Conservation (phyloP, 495 filamentous ascomycete genomes). For the Neurospora terricola region DNA sequence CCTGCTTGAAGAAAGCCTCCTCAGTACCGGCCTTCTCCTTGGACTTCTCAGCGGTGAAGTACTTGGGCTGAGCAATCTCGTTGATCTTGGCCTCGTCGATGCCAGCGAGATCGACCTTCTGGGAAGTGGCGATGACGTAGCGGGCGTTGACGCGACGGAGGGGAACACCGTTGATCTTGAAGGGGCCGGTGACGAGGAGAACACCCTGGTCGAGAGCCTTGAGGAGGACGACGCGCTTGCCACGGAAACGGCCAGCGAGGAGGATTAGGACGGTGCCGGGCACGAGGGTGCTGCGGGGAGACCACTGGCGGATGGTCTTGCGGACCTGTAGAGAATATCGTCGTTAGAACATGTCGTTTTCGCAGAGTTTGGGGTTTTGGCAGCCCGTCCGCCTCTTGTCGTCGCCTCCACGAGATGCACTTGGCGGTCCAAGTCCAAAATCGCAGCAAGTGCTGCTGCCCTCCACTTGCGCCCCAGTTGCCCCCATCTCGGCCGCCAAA, state of each 20-base stretch:
- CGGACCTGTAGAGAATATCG: slow-evolving; percentile 54
- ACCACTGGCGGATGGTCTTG: slow-evolving; percentile 80
- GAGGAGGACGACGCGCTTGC: slow-evolving; percentile 98
- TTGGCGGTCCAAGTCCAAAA: neutral
- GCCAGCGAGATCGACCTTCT: slow-evolving; percentile 74
- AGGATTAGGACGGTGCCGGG: slow-evolving; percentile 96
- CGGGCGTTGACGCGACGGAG: slow-evolving; percentile 95
- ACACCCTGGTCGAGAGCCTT: slow-evolving; percentile 94
- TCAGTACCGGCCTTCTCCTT: slow-evolving; percentile 72
- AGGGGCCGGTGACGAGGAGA: slow-evolving; percentile 96
- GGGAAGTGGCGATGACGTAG: slow-evolving; percentile 97
- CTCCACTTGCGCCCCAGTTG: slow-evolving; percentile 1
- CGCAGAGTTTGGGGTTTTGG: neutral
- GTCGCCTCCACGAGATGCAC: neutral
- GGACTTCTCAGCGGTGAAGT: slow-evolving; percentile 93
- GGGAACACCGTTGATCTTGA: slow-evolving; percentile 99
- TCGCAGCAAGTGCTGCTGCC: neutral
- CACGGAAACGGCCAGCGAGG: slow-evolving; percentile 98
- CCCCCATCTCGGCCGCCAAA: slow-evolving; percentile 1
- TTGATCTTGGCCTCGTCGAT: slow-evolving; percentile 74
- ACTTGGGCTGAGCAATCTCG: slow-evolving; percentile 72
- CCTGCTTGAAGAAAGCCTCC: slow-evolving; percentile 98
- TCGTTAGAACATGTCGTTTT: slow-evolving; percentile 17
- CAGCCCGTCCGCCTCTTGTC: neutral
- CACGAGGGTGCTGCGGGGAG: slow-evolving; percentile 73